Conservation (phyloP, 192 early-diverging fungal genomes). For the Linnemannia elongata region DNA sequence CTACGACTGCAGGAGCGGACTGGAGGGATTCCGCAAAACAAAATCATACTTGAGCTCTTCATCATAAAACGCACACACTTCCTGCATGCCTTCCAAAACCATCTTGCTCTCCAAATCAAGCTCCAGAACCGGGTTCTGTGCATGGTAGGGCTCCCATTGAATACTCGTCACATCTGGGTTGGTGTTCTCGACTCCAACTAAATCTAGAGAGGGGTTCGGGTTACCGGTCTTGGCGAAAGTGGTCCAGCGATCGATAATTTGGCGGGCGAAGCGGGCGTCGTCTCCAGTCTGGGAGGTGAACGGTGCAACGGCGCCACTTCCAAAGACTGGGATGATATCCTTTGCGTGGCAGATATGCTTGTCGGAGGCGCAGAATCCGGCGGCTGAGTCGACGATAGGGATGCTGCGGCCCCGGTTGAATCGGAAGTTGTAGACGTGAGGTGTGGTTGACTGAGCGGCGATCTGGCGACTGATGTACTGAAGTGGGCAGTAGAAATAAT, state of each 20-base stretch:
- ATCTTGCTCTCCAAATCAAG: constrained; percentile 16
- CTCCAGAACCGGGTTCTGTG: constrained; percentile 15
- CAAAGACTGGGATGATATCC: constrained; percentile 33
- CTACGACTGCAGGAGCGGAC: neutral
- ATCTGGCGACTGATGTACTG: constrained; percentile 17
- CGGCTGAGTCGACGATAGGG: neutral
- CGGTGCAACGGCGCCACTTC: neutral
- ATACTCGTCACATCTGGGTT: constrained; percentile 20
- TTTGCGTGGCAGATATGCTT: constrained; percentile 23
- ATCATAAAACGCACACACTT: constrained; percentile 5
- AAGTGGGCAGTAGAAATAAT: constrained; percentile 33
- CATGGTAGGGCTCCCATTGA: constrained; percentile 15
- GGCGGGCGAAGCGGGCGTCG: constrained; percentile 45
- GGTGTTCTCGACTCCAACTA: neutral
- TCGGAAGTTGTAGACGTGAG: constrained; percentile 17
- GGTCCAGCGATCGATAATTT: constrained; percentile 31
- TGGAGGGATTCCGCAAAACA: neutral
- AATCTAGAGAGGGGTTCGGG: constrained; percentile 26
- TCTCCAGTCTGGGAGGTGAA: constrained; percentile 11
- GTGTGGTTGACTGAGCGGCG: neutral
- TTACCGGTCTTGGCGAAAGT: constrained; percentile 53
- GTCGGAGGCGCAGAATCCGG: constrained; percentile 2
- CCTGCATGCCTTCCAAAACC: neutral
- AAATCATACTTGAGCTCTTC: neutral
- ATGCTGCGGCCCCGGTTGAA: constrained; percentile 30